Evolutionary conservation across 257 asterid species (phyloP).

Genomic region (Penstemon barbatus): DNA sequence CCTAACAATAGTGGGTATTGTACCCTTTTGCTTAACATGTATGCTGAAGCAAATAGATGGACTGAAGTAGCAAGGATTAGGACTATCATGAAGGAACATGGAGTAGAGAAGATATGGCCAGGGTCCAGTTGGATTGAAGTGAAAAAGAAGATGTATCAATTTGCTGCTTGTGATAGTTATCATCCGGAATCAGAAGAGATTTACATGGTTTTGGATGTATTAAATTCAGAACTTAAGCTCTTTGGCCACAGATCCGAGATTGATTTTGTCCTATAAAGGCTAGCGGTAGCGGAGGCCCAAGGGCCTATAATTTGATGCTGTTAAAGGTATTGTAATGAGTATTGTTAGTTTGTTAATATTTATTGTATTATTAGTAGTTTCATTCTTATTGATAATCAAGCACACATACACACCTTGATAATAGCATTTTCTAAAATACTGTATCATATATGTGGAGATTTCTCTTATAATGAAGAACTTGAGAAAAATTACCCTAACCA

Average conservation of each 20-base stretch:
- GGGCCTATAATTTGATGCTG: conserved; percentile 11
- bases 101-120: conserved; percentile 60
- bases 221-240: conserved; percentile 58
- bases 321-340: not conserved
- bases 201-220: conserved; percentile 42
- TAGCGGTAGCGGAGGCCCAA: not conserved
- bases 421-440: too few species aligned
- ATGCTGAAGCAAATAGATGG: conserved; percentile 77
- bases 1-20: conserved; percentile 64
- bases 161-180: conserved; percentile 62
- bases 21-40: conserved; percentile 61
- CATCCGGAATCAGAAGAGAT: conserved; percentile 53
- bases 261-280: conserved; percentile 30
- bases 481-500: too few species aligned
- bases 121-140: conserved; percentile 84
- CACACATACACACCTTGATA: too few species aligned
- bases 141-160: conserved; percentile 52
- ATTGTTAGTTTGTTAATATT: not conserved
- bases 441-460: too few species aligned
- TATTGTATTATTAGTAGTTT: not conserved
- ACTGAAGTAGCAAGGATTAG: conserved; percentile 56
- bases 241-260: conserved; percentile 25
- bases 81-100: conserved; percentile 53
- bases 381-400: not conserved
- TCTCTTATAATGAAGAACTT: too few species aligned